Percentiles rank a stretch among this genome's conserved stretches.
Conservation (phyloP, 495 filamentous ascomycete genomes). For the Podospora anserina region DNA sequence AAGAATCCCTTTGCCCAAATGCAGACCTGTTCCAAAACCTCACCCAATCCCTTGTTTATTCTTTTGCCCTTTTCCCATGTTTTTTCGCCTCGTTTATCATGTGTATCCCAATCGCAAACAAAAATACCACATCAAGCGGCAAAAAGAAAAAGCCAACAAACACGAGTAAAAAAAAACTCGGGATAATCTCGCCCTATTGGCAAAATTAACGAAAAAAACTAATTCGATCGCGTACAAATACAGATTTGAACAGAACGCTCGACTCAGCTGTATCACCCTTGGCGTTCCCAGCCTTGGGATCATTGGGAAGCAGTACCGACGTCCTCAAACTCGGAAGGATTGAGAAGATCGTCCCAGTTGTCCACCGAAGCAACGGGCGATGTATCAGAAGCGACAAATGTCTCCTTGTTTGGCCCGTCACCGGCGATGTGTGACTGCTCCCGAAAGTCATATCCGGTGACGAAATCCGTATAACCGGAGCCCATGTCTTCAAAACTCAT, state of each 20-base stretch:
- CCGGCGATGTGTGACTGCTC: background rate
- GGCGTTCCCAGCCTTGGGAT: background rate
- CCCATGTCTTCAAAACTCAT: background rate
- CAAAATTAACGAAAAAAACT: no score
- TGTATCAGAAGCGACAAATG: background rate
- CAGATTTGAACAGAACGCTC: background rate
- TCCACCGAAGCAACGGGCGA: background rate
- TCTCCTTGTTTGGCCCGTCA: background rate
- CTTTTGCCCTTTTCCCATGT: background rate
- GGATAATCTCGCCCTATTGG: no score
- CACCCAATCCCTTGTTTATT: background rate
- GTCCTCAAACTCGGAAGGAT: background rate
- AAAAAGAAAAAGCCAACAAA: no score
- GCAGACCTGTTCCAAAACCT: no score
- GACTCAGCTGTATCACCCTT: background rate
- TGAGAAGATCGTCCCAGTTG: background rate
- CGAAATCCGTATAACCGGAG: background rate
- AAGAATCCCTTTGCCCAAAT: background rate
- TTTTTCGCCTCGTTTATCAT: background rate
- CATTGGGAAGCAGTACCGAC: background rate
- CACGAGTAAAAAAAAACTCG: no score
- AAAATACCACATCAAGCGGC: no score
- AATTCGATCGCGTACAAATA: background rate
- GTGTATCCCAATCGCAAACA: background rate
- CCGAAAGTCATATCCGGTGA: background rate